phyloP scores from a whole-genome alignment of 768 basidiomycete species.

The Naganishia kalamii region DNA sequence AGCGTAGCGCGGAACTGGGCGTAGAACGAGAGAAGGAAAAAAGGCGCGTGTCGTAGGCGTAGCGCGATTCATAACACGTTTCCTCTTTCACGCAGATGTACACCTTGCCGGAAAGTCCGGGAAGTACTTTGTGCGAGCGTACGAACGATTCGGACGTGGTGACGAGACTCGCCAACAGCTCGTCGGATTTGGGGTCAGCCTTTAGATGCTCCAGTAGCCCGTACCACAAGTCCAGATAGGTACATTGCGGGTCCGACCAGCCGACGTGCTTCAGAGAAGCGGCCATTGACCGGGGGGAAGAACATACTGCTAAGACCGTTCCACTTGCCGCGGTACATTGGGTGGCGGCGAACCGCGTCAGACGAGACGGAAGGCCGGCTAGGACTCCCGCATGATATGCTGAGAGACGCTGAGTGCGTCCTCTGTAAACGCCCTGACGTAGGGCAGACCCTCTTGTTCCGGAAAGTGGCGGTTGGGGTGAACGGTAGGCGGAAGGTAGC shows the following conservation, averaged over 20 bases:
- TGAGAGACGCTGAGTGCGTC: background rate
- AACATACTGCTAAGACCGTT: background rate
- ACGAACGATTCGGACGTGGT: background rate
- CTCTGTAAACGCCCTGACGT: background rate
- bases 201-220: background rate
- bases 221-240: background rate
- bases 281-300: background rate
- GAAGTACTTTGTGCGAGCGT: background rate
- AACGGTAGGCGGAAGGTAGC: background rate
- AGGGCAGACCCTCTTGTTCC: background rate
- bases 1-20: too few species aligned
- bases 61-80: too few species aligned
- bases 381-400: background rate
- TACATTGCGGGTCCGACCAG: background rate
- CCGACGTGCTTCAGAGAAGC: background rate
- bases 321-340: background rate
- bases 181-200: background rate
- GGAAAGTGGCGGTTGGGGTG: background rate
- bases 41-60: too few species aligned
- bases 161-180: background rate
- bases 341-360: background rate
- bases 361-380: background rate
- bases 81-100: too few species aligned
- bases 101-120: background rate
- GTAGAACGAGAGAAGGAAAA: too few species aligned